These are phyloP conservation scores for Globisporangium cystogenes DNA, from an alignment of 352 stramenopile genomes.

Conservation along the genomic window DNA sequence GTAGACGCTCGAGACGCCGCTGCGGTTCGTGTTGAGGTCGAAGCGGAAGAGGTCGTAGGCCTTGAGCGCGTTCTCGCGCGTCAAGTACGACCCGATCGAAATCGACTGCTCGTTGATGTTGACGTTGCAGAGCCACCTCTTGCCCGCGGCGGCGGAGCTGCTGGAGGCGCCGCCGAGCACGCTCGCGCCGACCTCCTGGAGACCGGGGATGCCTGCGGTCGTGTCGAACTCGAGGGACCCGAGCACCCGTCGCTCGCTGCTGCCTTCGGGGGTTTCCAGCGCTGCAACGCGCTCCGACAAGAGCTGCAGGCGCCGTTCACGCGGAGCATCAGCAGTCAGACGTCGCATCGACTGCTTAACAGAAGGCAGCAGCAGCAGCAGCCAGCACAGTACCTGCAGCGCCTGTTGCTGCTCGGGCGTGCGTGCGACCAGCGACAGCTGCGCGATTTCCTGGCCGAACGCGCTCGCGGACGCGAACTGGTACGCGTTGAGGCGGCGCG, in stretches of 20 bases:
- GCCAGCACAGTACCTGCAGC: conserved; percentile 8
- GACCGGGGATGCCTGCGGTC: conserved; percentile 23
- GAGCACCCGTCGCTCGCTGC: conserved; percentile 2
- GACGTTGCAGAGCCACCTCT: conserved; percentile 48
- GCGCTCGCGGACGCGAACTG: conserved; percentile 48
- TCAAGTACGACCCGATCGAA: conserved; percentile 30
- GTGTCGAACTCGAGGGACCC: conserved; percentile 23
- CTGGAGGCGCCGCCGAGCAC: background rate
- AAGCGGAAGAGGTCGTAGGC: conserved; percentile 38
- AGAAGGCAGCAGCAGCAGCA: background rate
- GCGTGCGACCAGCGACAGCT: conserved; percentile 26
- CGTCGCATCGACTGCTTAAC: background rate
- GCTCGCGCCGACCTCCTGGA: conserved; percentile 24
- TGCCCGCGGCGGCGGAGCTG: background rate
- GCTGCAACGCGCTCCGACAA: conserved; percentile 4
- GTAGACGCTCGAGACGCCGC: conserved; percentile 22
- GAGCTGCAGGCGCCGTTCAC: background rate
- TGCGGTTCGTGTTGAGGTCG: conserved; percentile 17
- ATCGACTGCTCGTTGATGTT: conserved; percentile 32
- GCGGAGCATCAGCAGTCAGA: background rate
- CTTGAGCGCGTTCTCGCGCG: conserved; percentile 30
- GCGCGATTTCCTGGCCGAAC: conserved; percentile 46
- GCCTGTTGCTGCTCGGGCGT: conserved; percentile 18
- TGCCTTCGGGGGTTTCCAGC: background rate
- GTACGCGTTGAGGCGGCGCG: conserved; percentile 53